Percentiles rank a stretch among this genome's conserved stretches.
Conservation (phyloP, 2,329 filamentous ascomycete species). For the Didymella glomerata region DNA sequence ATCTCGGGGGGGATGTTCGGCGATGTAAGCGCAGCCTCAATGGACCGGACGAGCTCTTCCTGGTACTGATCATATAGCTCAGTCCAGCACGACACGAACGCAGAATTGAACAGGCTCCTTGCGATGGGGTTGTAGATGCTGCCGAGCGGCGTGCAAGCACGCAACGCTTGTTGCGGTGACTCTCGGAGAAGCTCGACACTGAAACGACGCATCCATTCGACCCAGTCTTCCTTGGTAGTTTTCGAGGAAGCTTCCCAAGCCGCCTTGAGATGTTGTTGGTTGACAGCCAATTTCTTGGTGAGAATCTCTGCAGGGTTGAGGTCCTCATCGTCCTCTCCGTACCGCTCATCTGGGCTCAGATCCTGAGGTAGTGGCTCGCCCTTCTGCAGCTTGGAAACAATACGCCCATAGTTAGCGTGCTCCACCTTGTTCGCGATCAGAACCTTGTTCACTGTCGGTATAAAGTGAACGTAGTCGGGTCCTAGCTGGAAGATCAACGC, state of each 20-base stretch:
- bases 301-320: constrained; percentile 81
- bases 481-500: constrained; percentile 95
- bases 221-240: constrained; percentile 98
- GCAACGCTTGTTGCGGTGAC: constrained; percentile 92
- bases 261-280: constrained; percentile 94
- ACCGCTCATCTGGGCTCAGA: constrained; percentile 84
- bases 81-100: constrained; percentile 98
- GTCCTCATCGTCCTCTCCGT: constrained; percentile 80
- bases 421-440: constrained; percentile 81
- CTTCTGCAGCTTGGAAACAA: constrained; percentile 92
- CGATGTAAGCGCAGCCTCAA: constrained; percentile 94
- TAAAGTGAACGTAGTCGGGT: constrained; percentile 93
- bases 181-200: constrained; percentile 95
- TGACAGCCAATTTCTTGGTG: constrained; percentile 94
- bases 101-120: constrained; percentile 95
- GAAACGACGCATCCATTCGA: constrained; percentile 97
- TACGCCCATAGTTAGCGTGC: constrained; percentile 89
- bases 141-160: constrained; percentile 90
- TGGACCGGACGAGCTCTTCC: constrained; percentile 93
- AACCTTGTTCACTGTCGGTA: constrained; percentile 88
- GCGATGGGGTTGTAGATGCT: constrained; percentile 92
- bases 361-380: constrained; percentile 95
- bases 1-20: constrained; percentile 96
- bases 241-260: constrained; percentile 98
- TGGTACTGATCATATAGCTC: constrained; percentile 97